Evolutionary conservation across 2,329 filamentous ascomycete species (phyloP).

Genomic region (Cryphonectria japonica): DNA sequence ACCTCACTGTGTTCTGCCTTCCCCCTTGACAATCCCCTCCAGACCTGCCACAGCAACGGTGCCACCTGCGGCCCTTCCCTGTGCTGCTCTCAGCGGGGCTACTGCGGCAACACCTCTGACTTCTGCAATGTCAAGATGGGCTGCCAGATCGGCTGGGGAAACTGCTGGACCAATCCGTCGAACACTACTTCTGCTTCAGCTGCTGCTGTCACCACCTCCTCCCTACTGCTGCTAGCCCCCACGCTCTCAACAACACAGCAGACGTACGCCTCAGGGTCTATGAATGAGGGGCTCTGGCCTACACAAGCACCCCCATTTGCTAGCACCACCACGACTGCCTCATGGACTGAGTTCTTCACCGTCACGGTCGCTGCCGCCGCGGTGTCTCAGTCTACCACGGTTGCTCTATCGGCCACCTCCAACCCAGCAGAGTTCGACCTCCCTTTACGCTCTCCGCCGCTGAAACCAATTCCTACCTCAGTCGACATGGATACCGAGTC

Average conservation of each 20-base stretch:
- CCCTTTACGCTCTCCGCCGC: neutral
- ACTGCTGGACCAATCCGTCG: neutral
- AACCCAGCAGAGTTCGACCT: too few species aligned
- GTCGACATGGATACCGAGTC: neutral
- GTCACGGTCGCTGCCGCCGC: neutral
- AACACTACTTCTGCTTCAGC: neutral
- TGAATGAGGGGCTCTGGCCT: neutral
- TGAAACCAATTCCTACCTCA: neutral
- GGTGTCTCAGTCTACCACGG: neutral
- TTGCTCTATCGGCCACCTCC: neutral
- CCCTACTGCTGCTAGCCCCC: neutral
- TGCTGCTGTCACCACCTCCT: neutral
- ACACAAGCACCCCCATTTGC: neutral
- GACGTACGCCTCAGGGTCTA: neutral
- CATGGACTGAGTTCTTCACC: neutral
- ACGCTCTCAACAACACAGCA: neutral
- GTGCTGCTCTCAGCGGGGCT: constrained; percentile 6
- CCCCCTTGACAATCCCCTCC: neutral
- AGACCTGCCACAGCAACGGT: neutral
- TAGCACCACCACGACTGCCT: neutral
- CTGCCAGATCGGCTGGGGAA: neutral
- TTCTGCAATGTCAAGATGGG: neutral
- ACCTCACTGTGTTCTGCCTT: neutral
- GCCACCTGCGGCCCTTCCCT: neutral
- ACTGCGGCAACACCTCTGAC: constrained; percentile 1